Conservation (phyloP, 768 basidiomycete genomes). For the Agaricus blazei region DNA sequence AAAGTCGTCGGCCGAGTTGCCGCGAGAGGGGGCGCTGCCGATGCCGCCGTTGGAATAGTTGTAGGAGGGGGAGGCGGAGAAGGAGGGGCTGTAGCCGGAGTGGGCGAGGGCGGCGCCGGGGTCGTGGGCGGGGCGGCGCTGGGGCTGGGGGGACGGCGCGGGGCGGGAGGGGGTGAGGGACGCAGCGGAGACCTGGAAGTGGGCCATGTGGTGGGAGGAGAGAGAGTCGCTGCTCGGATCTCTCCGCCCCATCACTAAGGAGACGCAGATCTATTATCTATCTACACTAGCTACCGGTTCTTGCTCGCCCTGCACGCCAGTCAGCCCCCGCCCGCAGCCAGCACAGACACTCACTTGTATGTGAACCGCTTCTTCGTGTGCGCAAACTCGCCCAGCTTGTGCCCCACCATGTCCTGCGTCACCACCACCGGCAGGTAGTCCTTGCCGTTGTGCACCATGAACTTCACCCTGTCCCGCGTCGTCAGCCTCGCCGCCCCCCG, state of each 20-base stretch:
- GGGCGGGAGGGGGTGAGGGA: constrained; percentile 76
- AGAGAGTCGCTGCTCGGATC: constrained; percentile 12
- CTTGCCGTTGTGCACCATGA: constrained; percentile 93
- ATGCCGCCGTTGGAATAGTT: constrained; percentile 71
- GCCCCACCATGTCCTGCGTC: constrained; percentile 97
- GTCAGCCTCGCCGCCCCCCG: not conserved
- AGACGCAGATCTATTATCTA: constrained; percentile 7
- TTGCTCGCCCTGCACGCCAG: constrained; percentile 1
- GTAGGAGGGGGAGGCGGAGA: constrained; percentile 52
- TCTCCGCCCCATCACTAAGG: constrained; percentile 17
- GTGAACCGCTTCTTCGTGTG: constrained; percentile 84
- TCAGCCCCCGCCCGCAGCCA: not conserved
- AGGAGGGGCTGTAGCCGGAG: constrained; percentile 57
- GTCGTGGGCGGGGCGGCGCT: constrained; percentile 37
- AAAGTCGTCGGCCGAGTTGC: constrained; percentile 22
- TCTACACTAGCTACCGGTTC: constrained; percentile 5
- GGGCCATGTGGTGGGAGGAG: constrained; percentile 25
- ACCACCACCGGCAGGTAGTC: constrained; percentile 81
- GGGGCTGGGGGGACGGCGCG: constrained; percentile 64
- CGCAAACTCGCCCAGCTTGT: constrained; percentile 95
- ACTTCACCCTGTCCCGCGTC: constrained; percentile 54
- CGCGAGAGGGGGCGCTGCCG: constrained; percentile 70
- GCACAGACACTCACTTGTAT: constrained; percentile 61
- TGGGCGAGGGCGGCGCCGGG: constrained; percentile 38
- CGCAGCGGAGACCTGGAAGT: constrained; percentile 35